Base-by-base conservation (phyloP, 208 protist species). In the Vickermania spadyakhi region DNA sequence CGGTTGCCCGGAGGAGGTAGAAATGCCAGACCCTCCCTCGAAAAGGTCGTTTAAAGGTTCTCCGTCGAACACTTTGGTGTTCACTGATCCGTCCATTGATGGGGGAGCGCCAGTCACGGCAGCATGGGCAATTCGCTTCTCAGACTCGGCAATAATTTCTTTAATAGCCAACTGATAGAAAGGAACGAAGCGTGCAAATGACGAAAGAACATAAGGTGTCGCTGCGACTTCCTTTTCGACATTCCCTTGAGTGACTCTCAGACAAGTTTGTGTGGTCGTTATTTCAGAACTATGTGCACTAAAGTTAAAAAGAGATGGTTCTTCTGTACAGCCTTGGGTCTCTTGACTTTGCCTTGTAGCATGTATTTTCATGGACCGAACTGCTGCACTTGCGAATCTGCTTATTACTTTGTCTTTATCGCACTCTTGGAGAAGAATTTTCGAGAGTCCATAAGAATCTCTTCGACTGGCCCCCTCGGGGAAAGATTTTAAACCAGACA, bases 151-250 rank as follows among this genome's bases (percentile, higher is more conserved):
- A 28, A 94, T 78, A n/a, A 94, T 31, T 58, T 94, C 81, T 30
- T 81, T 58, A 36, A 94, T 75, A 3, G 81, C 87, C 54, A 72
- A 65, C 62, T 87, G 75, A 58, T 80, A 94, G 36, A 94, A 82
- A 27, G 73, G 64, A 21, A 76, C 73, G 61, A 90, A 86, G 28
- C 59, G 66, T 22, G 62, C 36, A 13, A 77, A 36, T 3, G 25
- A 52, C 31, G 54, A 62, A 18, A 18, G 31, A 11, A 30, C 14
- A 13, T 30, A 26, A 29, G 30, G 27, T 13, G 11, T 7, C 18
- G 61, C 14, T 7, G 52, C 36, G 18, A n/a, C n/a, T n/a, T n/a
- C n/a, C n/a, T n/a, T n/a, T n/a, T n/a, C n/a, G n/a, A n/a, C n/a
- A n/a, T n/a, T n/a, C n/a, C n/a, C n/a, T n/a, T n/a, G n/a, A n/a